Evolutionary conservation across 2,329 filamentous ascomycete species (phyloP), one percentile per base, ranked within the genome.

Genomic region (Diplodia sapinea): DNA sequence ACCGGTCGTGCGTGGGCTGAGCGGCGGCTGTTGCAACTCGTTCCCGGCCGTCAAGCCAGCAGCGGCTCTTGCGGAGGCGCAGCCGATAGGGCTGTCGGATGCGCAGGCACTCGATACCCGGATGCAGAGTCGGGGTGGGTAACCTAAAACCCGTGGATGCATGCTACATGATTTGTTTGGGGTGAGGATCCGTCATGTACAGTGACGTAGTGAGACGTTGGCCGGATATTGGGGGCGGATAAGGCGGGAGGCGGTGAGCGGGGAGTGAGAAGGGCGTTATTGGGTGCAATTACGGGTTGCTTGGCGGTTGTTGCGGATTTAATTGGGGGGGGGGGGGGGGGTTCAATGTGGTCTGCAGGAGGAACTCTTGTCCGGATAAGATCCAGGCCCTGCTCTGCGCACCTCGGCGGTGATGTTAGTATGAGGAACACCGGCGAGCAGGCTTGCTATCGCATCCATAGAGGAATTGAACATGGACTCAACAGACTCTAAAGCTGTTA

Each of bases 61-160:
- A 47, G 43, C 43, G 43, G 43, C 43, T 20, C 43, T 47, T 47
- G 43, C 43, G 43, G 43, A 47, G 17, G 43, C 17, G 8, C 43
- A 47, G 43, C 43, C 43, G 43, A 47, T 47, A 47, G 43, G 43
- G 43, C n/a, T 47, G 17, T 47, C n/a, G 43, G 43, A 47, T 47
- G n/a, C 43, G 43, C 43, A 47, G 43, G 43, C 43, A 8, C 2
- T 43, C 5, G 40, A 43, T 43, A 43, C 40, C 40, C 40, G 43
- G 17, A 47, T 47, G 43, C 43, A n/a, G 43, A 47, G 8, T 47
- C 43, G 43, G 17, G 17, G 13, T 47, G 17, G 8, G 17, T 47
- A 20, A 47, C 43, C 43, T 47, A 47, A 47, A 47, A 47, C 11
- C 26, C 9, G n/a, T 47, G 43, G 6, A 47, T 38, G 11, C 36